Base-by-base conservation (phyloP, 352 stramenopile genomes). In the Blastocystis sp. region DNA sequence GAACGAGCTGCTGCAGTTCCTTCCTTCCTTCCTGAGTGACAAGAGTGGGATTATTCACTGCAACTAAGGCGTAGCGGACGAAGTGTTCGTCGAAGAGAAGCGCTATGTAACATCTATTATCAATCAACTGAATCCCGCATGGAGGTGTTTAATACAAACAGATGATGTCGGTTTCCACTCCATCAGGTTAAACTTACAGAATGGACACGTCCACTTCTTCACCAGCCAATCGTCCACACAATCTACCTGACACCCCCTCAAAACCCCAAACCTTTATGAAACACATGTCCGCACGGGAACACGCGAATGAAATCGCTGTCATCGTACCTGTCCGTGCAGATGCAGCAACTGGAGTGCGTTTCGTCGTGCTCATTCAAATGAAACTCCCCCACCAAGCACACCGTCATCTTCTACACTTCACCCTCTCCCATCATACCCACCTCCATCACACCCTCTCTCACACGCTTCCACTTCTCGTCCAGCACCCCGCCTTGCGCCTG, bases 131-230 rank as follows among this genome's bases (percentile, higher is more conserved):
- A 53, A 84, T 5, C 53, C 53, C 34, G 34, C 38, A 19, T 69
- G 34, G 1, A 21, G 53, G 52, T 38, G 40, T 66, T 53, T 66
- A 21, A 38, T 69, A 67, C 38, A 84, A 84, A 70, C 52, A 84
- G 23, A 67, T 3, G 9, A 84, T n/a, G 2, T n/a, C 17, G 17
- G 28, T 0, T 23, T 67, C 60, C n/a, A 52, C 10, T 84, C 52
- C 74, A 84, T 84, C 34, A 84, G 69, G 34, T 69, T 62, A 0
- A 84, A 23, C 56, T 84, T 84, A 70, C 74, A 84, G 40, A 84
- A 84, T 2, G 74, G 74, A 84, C 74, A 84, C 40, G 53, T 84
- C 74, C 74, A 84, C 48, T 84, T 84, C 34, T 62, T 84, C 41
- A 52, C 40, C 40, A 84, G 61, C 74, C 74, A 84, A 5, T 40